phyloP scores from a whole-genome alignment of 1,284 basidiomycete species.

The Ceraceosorus bombacis region DNA sequence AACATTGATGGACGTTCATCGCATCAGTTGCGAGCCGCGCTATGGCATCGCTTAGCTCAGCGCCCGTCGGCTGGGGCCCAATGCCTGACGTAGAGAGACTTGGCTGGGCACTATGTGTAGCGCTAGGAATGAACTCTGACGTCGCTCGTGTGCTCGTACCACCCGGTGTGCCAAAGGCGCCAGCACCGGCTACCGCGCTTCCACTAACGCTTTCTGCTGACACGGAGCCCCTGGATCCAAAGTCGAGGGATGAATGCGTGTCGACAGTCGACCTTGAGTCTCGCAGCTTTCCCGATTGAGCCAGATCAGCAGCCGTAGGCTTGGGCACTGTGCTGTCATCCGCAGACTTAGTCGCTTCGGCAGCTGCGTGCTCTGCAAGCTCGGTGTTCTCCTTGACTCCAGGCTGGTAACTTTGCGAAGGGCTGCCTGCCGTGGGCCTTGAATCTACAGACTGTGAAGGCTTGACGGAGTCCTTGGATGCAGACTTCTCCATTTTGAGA shows the following conservation, averaged over 20 bases:
- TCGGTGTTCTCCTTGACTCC: not conserved
- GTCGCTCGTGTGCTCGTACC: slow-evolving; percentile 2
- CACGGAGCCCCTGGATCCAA: slow-evolving; percentile 30
- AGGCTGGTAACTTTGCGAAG: not conserved
- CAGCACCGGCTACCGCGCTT: slow-evolving; percentile 21
- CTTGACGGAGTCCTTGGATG: not conserved
- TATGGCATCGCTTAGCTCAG: slow-evolving; percentile 32
- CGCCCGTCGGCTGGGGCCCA: slow-evolving; percentile 22
- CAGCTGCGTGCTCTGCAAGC: too few relatives aligned
- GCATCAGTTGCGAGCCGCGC: slow-evolving; percentile 32
- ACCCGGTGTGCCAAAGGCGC: not conserved
- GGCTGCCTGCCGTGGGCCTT: too few relatives aligned
- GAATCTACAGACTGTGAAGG: not conserved
- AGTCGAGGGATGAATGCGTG: slow-evolving; percentile 34
- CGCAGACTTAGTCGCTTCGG: too few relatives aligned
- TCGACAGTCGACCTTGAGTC: slow-evolving; percentile 38
- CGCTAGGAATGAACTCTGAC: slow-evolving; percentile 18
- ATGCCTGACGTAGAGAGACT: slow-evolving; percentile 18
- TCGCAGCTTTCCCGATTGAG: slow-evolving; percentile 16
- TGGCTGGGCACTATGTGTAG: slow-evolving; percentile 31
- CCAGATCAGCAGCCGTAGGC: too few relatives aligned
- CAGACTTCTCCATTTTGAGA: not conserved
- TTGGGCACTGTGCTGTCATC: too few relatives aligned
- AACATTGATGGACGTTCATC: slow-evolving; percentile 40
- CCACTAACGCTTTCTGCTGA: slow-evolving; percentile 34